Percentiles rank a stretch among this genome's conserved stretches.
phyloP scores from a whole-genome alignment of 139 green algal genomes.

The Picochlorum sp. region DNA sequence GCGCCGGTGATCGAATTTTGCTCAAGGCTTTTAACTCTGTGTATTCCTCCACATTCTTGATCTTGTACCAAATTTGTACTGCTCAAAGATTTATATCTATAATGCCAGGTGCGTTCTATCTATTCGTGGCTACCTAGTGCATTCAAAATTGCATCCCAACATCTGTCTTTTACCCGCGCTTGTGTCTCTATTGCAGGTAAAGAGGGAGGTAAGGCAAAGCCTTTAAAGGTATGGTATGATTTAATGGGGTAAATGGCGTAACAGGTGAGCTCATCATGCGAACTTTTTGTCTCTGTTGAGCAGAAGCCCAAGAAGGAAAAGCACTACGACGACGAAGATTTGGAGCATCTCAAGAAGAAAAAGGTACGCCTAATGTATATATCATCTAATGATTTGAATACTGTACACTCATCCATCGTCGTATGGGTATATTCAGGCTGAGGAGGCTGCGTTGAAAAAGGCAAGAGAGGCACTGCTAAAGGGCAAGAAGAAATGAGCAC shows the following conservation, averaged over 20 bases:
- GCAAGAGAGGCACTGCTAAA: slow-evolving; percentile 24
- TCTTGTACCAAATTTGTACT: too few species aligned
- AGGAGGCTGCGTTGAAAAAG: slow-evolving; percentile 30
- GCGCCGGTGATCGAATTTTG: too few species aligned
- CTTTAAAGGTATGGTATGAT: slow-evolving; percentile 11
- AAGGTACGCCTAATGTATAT: slow-evolving; percentile 12
- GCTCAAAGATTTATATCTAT: not conserved
- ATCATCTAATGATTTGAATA: not conserved
- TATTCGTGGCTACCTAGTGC: not conserved
- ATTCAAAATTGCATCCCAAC: not conserved
- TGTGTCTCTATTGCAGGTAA: slow-evolving; percentile 14
- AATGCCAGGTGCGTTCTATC: slow-evolving; percentile 1
- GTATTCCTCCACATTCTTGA: too few species aligned
- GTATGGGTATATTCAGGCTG: slow-evolving; percentile 9
- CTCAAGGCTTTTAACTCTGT: too few species aligned
- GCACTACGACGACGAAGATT: slow-evolving; percentile 29
- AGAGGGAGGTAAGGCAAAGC: slow-evolving; percentile 30
- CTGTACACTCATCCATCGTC: not conserved
- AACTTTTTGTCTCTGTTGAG: slow-evolving; percentile 3
- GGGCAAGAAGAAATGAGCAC: slow-evolving; percentile 35
- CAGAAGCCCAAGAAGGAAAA: slow-evolving; percentile 18
- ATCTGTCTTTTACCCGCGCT: not conserved
- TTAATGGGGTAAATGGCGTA: not conserved
- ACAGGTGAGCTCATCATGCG: not conserved
- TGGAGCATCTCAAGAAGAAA: slow-evolving; percentile 33